Evolutionary conservation across 2,329 filamentous ascomycete genomes (phyloP), one percentile per base, ranked within the genome.

Genomic region (Phyllosticta citribraziliensis): DNA sequence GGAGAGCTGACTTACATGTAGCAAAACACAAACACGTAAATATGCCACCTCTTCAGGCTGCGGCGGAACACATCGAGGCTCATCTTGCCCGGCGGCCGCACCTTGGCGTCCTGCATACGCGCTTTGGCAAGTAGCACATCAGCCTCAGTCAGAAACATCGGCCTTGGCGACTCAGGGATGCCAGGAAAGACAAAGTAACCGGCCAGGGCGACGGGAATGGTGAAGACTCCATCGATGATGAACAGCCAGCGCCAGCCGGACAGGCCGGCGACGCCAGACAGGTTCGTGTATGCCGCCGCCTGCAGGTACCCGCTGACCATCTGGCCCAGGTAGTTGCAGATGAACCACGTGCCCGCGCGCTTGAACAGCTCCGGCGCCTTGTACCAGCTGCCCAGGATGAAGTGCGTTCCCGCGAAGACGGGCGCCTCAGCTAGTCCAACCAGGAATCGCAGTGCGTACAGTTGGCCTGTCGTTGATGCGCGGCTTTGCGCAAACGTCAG

Each of bases 251-350:
- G 33, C 79, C 79, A 82, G 0, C 81, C 81, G 0, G 76, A 70
- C 66, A 79, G 76, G 0, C 81, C 81, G 11, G 68, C 68, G 0
- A 77, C 70, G 0, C 81, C 81, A 19, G 80, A 79, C 0, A 84
- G 72, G 27, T 78, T 78, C 20, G 77, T 78, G 66, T 82, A 82
- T 0, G 79, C 79, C 0, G 78, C 81, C 0, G 81, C 77, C 70
- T 83, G 81, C 0, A 84, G 72, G 62, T 82, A 84, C 1, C 81
- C 82, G n/a, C 79, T 80, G 55, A 84, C 79, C 78, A 84, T 82
- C n/a, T 74, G 72, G 0, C 80, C 82, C 0, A 83, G 73, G 4
- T 77, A 79, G 9, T 80, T 79, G 25, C 78, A 79, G 0, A 81
- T 75, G 58, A 78, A 82, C 72, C 82, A 83, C 12, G 82, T 76